Evolutionary conservation across 2,329 filamentous ascomycete genomes (phyloP).

Genomic region (Talaromyces sp.): DNA sequence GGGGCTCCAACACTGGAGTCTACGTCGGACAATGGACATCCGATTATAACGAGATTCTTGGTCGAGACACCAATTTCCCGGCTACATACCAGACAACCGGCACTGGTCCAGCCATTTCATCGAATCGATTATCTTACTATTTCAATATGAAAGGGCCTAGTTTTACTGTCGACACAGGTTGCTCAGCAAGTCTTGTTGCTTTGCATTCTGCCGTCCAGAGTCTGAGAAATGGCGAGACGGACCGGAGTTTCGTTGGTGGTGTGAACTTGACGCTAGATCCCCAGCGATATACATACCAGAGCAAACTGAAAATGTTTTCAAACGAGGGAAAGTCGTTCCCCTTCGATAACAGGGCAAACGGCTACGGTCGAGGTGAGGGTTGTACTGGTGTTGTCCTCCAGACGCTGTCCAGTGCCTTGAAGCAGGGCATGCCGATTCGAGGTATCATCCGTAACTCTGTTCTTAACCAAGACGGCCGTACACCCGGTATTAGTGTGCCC

Average conservation of each 20-base stretch:
- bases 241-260: slow-evolving; percentile 14
- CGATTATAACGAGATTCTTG: no score
- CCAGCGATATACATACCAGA: no score
- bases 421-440: slow-evolving; percentile 38
- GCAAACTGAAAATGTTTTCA: no score
- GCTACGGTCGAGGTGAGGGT: slow-evolving; percentile 50
- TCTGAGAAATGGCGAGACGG: slow-evolving; percentile 18
- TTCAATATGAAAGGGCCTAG: no score
- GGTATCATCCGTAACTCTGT: slow-evolving; percentile 23
- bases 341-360: slow-evolving; percentile 14
- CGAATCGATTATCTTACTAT: no score
- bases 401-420: slow-evolving; percentile 40
- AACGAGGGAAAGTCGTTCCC: no score
- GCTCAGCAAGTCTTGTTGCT: slow-evolving; percentile 12
- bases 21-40: neutral
- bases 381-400: slow-evolving; percentile 48
- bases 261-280: slow-evolving; percentile 16
- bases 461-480: no score
- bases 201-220: slow-evolving; percentile 22
- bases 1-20: slow-evolving; percentile 16
- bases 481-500: no score
- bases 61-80: no score
- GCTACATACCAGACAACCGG: no score
- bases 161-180: no score
- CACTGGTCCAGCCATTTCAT: no score